Percentiles rank a stretch among this genome's conserved stretches.
These are phyloP conservation scores for Colletotrichum shisoi DNA, from an alignment of 2,329 filamentous ascomycete genomes.

Conservation along the genomic window DNA sequence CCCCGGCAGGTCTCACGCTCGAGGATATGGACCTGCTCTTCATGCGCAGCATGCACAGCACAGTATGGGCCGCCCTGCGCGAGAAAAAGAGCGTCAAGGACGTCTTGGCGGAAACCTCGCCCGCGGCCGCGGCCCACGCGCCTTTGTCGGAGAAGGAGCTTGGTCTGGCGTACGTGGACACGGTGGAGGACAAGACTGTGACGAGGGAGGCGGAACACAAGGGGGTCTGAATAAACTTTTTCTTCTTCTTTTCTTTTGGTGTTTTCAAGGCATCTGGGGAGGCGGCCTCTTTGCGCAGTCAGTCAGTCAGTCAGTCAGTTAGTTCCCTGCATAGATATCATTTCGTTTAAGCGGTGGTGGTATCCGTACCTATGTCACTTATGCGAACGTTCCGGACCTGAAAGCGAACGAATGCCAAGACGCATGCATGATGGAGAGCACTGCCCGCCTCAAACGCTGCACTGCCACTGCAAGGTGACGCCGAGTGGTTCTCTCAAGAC, in stretches of 20 bases:
- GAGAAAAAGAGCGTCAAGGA: conserved; percentile 12
- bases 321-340: too few species aligned
- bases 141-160: conserved; percentile 2
- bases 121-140: not conserved
- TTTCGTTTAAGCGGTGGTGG: not conserved
- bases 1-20: conserved; percentile 49
- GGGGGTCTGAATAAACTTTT: not conserved
- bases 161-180: conserved; percentile 3
- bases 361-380: not conserved
- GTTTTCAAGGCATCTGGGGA: not conserved
- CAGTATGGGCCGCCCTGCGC: conserved; percentile 42
- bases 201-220: not conserved
- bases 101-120: conserved; percentile 6
- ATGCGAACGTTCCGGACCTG: not conserved
- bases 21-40: conserved; percentile 56
- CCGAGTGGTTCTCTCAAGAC: too few species aligned
- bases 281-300: conserved; percentile 1
- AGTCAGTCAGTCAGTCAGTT: not conserved
- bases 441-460: not conserved
- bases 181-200: not conserved
- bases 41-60: conserved; percentile 43
- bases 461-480: conserved; percentile 14
- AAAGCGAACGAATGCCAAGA: not conserved
- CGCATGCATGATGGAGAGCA: not conserved
- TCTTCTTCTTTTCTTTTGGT: too few species aligned